phyloP scores from a whole-genome alignment of 306 rosid species.

The Trichosanthes cucumerina region DNA sequence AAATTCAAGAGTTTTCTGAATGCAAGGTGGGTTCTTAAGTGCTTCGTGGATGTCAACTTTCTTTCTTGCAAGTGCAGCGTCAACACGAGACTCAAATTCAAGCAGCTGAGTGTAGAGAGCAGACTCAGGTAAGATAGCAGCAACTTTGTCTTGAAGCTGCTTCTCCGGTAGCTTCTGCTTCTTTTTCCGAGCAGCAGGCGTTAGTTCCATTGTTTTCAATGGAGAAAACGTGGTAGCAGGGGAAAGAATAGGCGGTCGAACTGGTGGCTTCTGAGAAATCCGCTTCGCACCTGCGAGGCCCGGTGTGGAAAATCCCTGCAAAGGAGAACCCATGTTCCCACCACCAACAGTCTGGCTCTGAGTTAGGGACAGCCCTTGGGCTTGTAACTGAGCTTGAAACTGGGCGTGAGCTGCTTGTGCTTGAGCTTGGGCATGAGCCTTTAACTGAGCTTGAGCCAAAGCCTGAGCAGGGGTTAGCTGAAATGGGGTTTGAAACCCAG shows the following conservation, averaged over 20 bases:
- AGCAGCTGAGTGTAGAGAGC: conserved; percentile 94
- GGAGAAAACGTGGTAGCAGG: conserved; percentile 51
- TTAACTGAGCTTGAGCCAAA: conserved; percentile 80
- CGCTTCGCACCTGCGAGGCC: conserved; percentile 53
- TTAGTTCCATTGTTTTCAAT: conserved; percentile 69
- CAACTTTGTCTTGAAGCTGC: conserved; percentile 82
- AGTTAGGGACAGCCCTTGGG: conserved; percentile 13
- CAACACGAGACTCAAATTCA: conserved; percentile 90
- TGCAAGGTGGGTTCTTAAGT: conserved; percentile 67
- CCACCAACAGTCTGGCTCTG: conserved; percentile 43
- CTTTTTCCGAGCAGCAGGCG: conserved; percentile 67
- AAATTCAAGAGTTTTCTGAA: conserved; percentile 91
- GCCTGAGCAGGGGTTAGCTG: conserved; percentile 90
- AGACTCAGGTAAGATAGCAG: conserved; percentile 80
- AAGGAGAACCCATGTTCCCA: conserved; percentile 47
- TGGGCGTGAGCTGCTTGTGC: conserved; percentile 72
- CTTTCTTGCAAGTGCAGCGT: conserved; percentile 82
- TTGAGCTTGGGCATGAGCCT: conserved; percentile 67
- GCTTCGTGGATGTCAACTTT: conserved; percentile 97
- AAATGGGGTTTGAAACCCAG: conserved; percentile 68
- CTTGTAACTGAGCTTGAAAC: conserved; percentile 79
- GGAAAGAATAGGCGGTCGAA: conserved; percentile 61
- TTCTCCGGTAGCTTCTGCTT: conserved; percentile 95
- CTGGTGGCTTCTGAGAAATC: conserved; percentile 69
- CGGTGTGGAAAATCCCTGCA: conserved; percentile 35